Conservation (phyloP, 495 filamentous ascomycete species). For the Aspergillus steynii region DNA sequence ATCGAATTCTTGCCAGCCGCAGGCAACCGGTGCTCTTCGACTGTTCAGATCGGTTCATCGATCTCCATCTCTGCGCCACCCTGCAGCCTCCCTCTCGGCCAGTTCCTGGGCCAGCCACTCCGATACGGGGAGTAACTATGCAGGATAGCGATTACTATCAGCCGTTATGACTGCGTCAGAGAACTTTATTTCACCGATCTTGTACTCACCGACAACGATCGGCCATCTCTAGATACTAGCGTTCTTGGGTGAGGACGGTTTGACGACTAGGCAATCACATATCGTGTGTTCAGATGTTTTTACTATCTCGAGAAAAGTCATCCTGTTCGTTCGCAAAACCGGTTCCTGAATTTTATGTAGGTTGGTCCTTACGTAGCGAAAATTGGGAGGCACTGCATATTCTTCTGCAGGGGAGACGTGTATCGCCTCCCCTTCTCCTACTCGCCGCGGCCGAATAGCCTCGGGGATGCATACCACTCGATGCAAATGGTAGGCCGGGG, state of each 20-base stretch:
- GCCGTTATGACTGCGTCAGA: background rate
- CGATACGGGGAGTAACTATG: background rate
- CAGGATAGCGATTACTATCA: background rate
- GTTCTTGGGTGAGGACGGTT: no score
- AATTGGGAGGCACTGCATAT: background rate
- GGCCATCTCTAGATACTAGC: background rate
- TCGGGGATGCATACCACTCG: background rate
- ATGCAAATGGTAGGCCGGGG: background rate
- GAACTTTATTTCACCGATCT: background rate
- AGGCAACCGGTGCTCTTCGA: no score
- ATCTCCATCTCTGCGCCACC: background rate
- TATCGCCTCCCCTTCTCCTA: background rate
- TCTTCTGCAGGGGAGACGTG: background rate
- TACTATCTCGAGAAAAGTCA: no score
- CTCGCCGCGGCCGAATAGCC: background rate
- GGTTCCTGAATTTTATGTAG: background rate
- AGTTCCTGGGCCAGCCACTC: background rate
- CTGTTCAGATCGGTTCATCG: background rate
- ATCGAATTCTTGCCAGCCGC: background rate
- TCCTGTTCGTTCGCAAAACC: background rate
- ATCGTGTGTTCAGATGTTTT: background rate
- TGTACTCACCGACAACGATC: background rate
- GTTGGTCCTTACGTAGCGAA: background rate
- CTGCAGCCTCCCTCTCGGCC: background rate
- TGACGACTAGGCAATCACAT: no score